phyloP scores from a whole-genome alignment of 169 alveolate genomes.

The Plasmodium vivax region DNA sequence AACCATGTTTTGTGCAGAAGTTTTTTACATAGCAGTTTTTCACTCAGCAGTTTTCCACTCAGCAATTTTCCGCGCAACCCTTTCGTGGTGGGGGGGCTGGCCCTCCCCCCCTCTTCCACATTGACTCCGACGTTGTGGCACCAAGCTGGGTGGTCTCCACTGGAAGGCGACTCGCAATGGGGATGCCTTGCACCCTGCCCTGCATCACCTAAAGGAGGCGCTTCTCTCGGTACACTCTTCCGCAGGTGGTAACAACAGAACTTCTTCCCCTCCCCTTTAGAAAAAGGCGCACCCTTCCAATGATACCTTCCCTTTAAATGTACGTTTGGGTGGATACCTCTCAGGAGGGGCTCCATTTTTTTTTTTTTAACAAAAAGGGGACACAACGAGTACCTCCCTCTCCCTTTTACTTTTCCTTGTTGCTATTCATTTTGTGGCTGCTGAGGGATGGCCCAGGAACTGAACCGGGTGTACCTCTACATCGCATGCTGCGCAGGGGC shows the following conservation, averaged over 20 bases:
- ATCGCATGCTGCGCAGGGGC: not conserved
- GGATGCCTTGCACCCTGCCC: not conserved
- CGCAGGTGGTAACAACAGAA: not conserved
- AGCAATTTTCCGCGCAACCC: not conserved
- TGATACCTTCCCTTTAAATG: not conserved
- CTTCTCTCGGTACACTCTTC: not conserved
- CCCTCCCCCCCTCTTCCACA: not conserved
- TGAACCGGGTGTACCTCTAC: not conserved
- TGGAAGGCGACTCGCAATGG: not conserved
- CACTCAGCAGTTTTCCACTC: not conserved
- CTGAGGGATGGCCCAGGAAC: not conserved
- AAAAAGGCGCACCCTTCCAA: not conserved
- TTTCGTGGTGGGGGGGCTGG: not conserved
- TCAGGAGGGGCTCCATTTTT: slow-evolving; percentile 15
- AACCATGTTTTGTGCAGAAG: not conserved
- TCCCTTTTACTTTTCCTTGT: not conserved
- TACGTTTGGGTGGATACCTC: not conserved
- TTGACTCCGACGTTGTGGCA: not conserved
- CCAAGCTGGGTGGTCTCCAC: not conserved
- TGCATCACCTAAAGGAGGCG: not conserved
- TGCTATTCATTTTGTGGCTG: not conserved
- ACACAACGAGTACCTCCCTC: not conserved
- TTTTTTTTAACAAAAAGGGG: not conserved
- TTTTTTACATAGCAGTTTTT: no score
- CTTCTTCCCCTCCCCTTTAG: slow-evolving; percentile 1